phyloP scores from a whole-genome alignment of 164 flowering plant genomes.

The Annona squamosa region DNA sequence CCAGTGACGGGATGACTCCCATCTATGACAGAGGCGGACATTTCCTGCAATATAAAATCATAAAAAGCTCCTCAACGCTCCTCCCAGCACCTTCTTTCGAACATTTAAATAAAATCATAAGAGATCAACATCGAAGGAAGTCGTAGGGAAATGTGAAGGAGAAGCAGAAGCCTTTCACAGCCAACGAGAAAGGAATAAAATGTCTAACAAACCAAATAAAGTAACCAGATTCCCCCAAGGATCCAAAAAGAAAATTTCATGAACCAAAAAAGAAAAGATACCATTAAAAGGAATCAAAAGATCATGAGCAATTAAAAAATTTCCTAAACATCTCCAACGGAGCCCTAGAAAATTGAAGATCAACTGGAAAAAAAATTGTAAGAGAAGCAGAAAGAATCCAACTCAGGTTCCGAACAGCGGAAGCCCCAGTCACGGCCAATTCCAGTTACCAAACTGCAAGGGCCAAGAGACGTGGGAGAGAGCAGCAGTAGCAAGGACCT shows the following conservation, averaged over 20 bases:
- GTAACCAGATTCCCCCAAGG: slow-evolving; percentile 5
- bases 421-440: background rate
- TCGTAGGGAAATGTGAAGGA: slow-evolving; percentile 4
- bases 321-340: background rate
- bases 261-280: background rate
- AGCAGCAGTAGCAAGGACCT: background rate
- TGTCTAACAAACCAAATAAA: slow-evolving; percentile 5
- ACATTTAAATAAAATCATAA: background rate
- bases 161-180: slow-evolving; percentile 8
- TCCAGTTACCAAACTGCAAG: background rate
- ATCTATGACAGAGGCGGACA: slow-evolving; percentile 54
- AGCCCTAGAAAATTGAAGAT: slow-evolving; percentile 3
- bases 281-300: slow-evolving; percentile 5
- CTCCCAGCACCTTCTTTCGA: background rate
- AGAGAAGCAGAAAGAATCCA: background rate
- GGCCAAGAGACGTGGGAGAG: background rate
- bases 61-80: background rate
- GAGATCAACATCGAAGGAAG: background rate
- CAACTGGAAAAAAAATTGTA: background rate
- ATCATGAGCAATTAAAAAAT: background rate
- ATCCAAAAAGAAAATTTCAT: slow-evolving; percentile 5
- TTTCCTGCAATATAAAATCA: slow-evolving; percentile 41
- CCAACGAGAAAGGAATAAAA: slow-evolving; percentile 14
- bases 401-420: background rate
- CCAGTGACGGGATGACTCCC: slow-evolving; percentile 80